Evolutionary conservation across 2,329 filamentous ascomycete genomes (phyloP).

Genomic region (Epichloe uncinata): DNA sequence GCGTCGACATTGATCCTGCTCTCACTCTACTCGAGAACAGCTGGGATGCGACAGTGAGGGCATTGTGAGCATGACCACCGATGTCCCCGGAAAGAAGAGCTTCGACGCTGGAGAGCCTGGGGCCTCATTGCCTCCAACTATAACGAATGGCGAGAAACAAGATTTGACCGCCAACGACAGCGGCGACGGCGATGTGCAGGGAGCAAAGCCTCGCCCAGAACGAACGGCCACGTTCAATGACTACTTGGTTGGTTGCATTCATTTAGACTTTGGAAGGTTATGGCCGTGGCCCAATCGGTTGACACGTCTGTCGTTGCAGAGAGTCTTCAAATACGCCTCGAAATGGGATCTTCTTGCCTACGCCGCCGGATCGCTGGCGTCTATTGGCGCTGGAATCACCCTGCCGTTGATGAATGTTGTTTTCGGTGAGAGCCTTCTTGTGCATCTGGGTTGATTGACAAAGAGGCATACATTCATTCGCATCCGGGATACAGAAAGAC

Average conservation of each 20-base stretch:
- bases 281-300: not conserved
- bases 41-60: too few species aligned
- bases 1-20: too few species aligned
- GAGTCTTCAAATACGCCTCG: not conserved
- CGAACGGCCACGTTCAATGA: slow-evolving; percentile 24
- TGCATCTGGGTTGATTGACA: too few species aligned
- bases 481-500: too few species aligned
- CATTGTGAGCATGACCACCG: not conserved
- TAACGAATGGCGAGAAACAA: not conserved
- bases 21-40: too few species aligned
- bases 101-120: not conserved
- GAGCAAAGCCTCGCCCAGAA: slow-evolving; percentile 11
- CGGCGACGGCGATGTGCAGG: not conserved
- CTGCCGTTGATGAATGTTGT: too few species aligned
- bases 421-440: too few species aligned
- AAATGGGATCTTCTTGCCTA: not conserved
- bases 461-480: too few species aligned
- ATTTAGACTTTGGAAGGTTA: not conserved
- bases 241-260: slow-evolving; percentile 24
- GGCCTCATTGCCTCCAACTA: not conserved
- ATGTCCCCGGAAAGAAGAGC: not conserved
- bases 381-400: too few species aligned
- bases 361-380: too few species aligned
- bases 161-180: not conserved
- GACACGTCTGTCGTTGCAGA: not conserved